phyloP scores from a whole-genome alignment of 495 filamentous ascomycete genomes.

The Parathielavia appendiculata region DNA sequence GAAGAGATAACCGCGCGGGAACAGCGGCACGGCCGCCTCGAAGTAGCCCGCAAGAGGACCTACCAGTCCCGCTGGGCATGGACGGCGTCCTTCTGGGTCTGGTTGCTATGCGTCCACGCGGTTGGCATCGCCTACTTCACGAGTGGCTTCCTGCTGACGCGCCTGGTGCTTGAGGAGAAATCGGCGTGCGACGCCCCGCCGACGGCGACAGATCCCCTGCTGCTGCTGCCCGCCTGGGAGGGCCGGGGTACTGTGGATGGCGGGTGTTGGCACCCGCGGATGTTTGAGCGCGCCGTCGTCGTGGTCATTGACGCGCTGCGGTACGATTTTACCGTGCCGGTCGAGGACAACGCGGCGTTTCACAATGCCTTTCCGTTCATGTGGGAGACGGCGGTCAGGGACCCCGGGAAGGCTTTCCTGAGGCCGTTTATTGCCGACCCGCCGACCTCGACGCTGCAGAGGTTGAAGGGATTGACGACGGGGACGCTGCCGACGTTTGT shows the following conservation, averaged over 20 bases:
- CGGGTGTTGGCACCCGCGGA: conserved; percentile 94
- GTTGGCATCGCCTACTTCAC: conserved; percentile 88
- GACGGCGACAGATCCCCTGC: conserved; percentile 44
- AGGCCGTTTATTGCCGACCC: conserved; percentile 96
- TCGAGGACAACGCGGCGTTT: conserved; percentile 54
- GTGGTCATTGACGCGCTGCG: conserved; percentile 90
- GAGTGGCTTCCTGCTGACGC: conserved; percentile 91
- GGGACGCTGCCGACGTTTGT: conserved; percentile 93
- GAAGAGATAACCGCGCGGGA: conserved; percentile 27
- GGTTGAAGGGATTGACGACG: conserved; percentile 90
- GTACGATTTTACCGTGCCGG: conserved; percentile 94
- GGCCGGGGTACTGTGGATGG: conserved; percentile 48
- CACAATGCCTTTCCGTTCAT: conserved; percentile 84
- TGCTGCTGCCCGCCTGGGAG: conserved; percentile 34
- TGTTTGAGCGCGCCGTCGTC: conserved; percentile 84
- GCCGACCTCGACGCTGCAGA: conserved; percentile 85
- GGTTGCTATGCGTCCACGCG: conserved; percentile 62
- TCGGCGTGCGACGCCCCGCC: conserved; percentile 76
- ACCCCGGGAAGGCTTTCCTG: conserved; percentile 78
- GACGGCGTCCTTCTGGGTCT: conserved; percentile 49
- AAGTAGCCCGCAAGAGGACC: conserved; percentile 37
- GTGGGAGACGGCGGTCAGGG: conserved; percentile 67
- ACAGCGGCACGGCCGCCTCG: conserved; percentile 35
- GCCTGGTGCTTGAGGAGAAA: conserved; percentile 81
- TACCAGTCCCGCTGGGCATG: conserved; percentile 45